A percentile compares a stretch with the other conserved stretches of the same genome.
phyloP scores from a whole-genome alignment of 202 grass and related monocot species.

The Alloteropsis angusta region DNA sequence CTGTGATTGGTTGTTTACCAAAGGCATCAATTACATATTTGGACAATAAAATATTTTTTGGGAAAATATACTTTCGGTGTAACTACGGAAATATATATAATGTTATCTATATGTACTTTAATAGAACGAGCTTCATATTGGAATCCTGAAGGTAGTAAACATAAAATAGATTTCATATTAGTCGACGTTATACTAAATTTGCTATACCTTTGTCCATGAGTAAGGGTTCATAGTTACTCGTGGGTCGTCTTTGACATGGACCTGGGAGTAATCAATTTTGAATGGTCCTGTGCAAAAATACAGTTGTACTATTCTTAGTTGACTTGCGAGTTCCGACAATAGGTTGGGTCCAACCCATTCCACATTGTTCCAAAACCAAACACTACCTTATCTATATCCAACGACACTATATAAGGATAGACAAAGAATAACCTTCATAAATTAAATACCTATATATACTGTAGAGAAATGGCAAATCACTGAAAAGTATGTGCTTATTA shows the following conservation, averaged over 20 bases:
- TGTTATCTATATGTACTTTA: too few relatives aligned
- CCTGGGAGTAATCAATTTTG: slow-evolving; percentile 18
- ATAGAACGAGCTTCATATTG: too few relatives aligned
- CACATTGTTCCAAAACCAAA: too few relatives aligned
- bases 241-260: slow-evolving; percentile 28
- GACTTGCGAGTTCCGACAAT: background rate
- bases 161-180: background rate
- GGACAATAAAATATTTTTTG: too few relatives aligned
- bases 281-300: slow-evolving; percentile 40
- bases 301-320: background rate
- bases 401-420: background rate
- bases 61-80: too few relatives aligned
- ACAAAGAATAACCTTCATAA: background rate
- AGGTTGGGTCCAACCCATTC: too few relatives aligned
- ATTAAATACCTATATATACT: background rate
- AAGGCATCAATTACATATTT: background rate
- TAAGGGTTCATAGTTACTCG: slow-evolving; percentile 31
- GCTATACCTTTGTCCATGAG: slow-evolving; percentile 54
- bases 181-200: background rate
- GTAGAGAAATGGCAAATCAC: background rate
- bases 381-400: too few relatives aligned
- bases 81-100: background rate
- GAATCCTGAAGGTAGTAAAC: background rate
- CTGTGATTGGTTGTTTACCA: slow-evolving; percentile 2
- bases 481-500: slow-evolving; percentile 2